Base-by-base conservation (phyloP, 768 basidiomycete genomes). In the Pisolithus tinctorius region DNA sequence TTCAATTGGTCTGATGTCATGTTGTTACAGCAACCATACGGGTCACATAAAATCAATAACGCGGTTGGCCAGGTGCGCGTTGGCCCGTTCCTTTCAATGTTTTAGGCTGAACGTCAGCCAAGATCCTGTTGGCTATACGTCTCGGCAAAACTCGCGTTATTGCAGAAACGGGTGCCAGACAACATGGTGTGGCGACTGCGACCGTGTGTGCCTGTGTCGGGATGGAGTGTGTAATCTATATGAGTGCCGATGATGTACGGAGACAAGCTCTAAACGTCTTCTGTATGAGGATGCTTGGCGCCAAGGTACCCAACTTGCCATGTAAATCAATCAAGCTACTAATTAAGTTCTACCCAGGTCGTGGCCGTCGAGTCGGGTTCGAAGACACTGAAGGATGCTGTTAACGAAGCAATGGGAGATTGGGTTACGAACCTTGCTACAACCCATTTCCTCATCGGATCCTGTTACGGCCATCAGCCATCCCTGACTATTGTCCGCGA, bases 11-110 rank as follows among this genome's bases (percentile, higher is more conserved):
- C 20, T 45, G 49, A 6, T 25, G 41, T 68, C 40, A n/a, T 6
- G 20, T 13, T 39, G 14, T 14, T 46, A 36, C 52, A 91, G 88
- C 53, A 99, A 99, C 66, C 95, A 98, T 66, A 98, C 96, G 0
- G 96, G 14, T 97, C 94, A 10, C 96, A 99, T 71, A 99, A 98
- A 70, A 98, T 99, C 64, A 98, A 98, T 71, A 99, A 99, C 67
- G 95, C 95, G 23, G 86, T 99, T 53, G 96, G 96, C 34, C 94
- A 95, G 77, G 87, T 83, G 59, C 55, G 74, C 62, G 27, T 25
- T 10, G 37, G 17, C 41, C 25, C 2, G 29, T 14, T 37, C 45
- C n/a, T 17, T 11, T n/a, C 34, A 20, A 20, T 5, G 13, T 20
- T 20, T 20, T 20, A 2, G 20, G 20, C 20, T 20, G 20, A 20